phyloP scores from a whole-genome alignment of 495 filamentous ascomycete genomes.

The Xylaria intraflava region DNA sequence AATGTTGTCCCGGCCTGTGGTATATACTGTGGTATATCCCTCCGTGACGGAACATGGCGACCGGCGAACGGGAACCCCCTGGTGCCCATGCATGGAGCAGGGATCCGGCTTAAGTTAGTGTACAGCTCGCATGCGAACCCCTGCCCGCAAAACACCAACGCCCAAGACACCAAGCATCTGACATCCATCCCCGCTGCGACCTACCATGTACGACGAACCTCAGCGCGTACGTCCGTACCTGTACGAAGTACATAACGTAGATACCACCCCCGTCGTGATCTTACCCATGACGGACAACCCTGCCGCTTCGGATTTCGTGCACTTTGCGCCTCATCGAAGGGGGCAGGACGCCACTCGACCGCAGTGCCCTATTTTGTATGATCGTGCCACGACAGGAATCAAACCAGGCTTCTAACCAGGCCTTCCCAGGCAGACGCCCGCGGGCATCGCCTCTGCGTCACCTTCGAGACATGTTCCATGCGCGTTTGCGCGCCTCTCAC shows the following conservation, averaged over 20 bases:
- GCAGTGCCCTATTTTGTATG: background rate
- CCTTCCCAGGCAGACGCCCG: background rate
- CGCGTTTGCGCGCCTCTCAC: background rate
- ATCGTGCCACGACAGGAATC: slow-evolving; percentile 6
- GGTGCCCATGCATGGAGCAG: too few species aligned
- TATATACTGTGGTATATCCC: too few species aligned
- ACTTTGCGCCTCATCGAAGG: background rate
- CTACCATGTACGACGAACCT: too few species aligned
- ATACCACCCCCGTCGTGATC: too few species aligned
- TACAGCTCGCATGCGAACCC: slow-evolving; percentile 11
- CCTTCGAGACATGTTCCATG: slow-evolving; percentile 3
- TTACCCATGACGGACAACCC: too few species aligned
- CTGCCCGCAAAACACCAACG: slow-evolving; percentile 9
- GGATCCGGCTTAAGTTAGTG: slow-evolving; percentile 1
- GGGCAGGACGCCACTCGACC: background rate
- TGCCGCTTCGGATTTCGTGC: background rate
- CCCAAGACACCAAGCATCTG: background rate
- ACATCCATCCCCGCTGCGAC: too few species aligned
- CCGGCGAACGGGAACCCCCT: slow-evolving; percentile 4
- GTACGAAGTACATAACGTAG: too few species aligned
- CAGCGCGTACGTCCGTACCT: too few species aligned
- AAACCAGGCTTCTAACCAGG: background rate
- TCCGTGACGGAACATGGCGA: background rate
- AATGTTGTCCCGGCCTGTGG: too few species aligned
- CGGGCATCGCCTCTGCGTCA: background rate